Conservation (phyloP, 1,139 yeast species). For the Candida sp. region DNA sequence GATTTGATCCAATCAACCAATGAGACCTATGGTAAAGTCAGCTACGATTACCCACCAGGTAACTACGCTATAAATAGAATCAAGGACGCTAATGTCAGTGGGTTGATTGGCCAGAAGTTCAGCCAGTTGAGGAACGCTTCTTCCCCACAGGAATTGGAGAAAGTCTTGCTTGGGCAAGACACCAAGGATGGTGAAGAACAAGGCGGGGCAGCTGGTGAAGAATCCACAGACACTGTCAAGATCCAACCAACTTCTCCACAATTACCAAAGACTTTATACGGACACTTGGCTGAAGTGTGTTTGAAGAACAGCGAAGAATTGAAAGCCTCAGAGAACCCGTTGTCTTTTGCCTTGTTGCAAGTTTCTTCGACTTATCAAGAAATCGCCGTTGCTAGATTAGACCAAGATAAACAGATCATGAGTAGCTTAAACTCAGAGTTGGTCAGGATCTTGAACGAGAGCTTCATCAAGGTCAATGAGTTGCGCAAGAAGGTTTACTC, state of each 20-base stretch:
- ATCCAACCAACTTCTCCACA: slow-evolving; percentile 37
- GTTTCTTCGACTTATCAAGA: slow-evolving; percentile 62
- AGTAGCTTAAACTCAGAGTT: slow-evolving; percentile 60
- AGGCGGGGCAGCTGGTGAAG: slow-evolving; percentile 10
- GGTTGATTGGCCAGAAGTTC: slow-evolving; percentile 55
- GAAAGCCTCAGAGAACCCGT: slow-evolving; percentile 48
- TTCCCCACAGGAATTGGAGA: slow-evolving; percentile 69
- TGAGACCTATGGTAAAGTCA: slow-evolving; percentile 65
- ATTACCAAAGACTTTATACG: slow-evolving; percentile 49
- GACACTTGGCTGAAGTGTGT: slow-evolving; percentile 43
- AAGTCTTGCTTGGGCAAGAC: slow-evolving; percentile 39
- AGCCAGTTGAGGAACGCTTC: slow-evolving; percentile 63
- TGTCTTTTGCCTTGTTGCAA: slow-evolving; percentile 57
- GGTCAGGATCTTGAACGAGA: slow-evolving; percentile 53
- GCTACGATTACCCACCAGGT: slow-evolving; percentile 80
- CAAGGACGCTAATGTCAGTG: slow-evolving; percentile 67
- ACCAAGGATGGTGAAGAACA: slow-evolving; percentile 4
- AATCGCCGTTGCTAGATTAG: slow-evolving; percentile 63
- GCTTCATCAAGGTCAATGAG: slow-evolving; percentile 63
- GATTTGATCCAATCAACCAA: slow-evolving; percentile 60
- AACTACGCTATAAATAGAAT: slow-evolving; percentile 46
- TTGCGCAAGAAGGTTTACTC: slow-evolving; percentile 71
- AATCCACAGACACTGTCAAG: slow-evolving; percentile 21
- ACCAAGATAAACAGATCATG: slow-evolving; percentile 66
- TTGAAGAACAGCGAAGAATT: slow-evolving; percentile 42